Evolutionary conservation across 305 asterid genomes (phyloP).

Genomic region (Vinca major): DNA sequence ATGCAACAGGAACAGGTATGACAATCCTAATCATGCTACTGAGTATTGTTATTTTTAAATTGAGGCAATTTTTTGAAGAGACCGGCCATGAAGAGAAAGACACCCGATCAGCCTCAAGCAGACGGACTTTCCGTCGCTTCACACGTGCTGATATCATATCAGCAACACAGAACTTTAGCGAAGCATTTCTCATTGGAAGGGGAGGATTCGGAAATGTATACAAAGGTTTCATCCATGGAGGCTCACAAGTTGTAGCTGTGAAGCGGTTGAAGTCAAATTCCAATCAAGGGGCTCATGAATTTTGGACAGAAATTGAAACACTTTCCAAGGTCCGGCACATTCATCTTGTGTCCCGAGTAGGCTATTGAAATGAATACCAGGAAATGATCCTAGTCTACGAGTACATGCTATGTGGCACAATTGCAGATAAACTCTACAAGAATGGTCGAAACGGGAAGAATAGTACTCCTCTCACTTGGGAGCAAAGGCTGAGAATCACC

Average conservation of each 20-base stretch:
- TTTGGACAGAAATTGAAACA: constrained; percentile 49
- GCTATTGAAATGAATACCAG: constrained; percentile 41
- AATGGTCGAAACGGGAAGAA: constrained; percentile 18
- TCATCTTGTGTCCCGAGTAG: constrained; percentile 54
- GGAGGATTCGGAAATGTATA: constrained; percentile 57
- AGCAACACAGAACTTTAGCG: constrained; percentile 34
- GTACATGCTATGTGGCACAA: constrained; percentile 44
- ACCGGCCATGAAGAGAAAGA: constrained; percentile 15
- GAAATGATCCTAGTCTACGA: constrained; percentile 46
- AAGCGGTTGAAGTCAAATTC: constrained; percentile 37
- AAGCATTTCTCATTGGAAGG: constrained; percentile 30
- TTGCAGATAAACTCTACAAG: constrained; percentile 44
- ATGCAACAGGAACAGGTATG: not conserved
- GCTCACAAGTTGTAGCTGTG: constrained; percentile 35
- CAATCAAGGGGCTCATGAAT: constrained; percentile 42
- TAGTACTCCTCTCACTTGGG: constrained; percentile 44
- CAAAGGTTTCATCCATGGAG: constrained; percentile 23
- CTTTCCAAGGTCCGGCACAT: constrained; percentile 42
- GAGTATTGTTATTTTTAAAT: constrained; percentile 19
- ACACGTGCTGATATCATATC: constrained; percentile 41
- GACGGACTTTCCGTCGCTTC: constrained; percentile 23
- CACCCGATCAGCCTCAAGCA: not conserved
- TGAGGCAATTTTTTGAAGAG: constrained; percentile 29
- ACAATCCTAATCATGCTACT: constrained; percentile 4
- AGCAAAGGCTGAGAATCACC: constrained; percentile 5